Base-by-base conservation (phyloP, 2,329 filamentous ascomycete species). In the Diaporthe citrichinensis region DNA sequence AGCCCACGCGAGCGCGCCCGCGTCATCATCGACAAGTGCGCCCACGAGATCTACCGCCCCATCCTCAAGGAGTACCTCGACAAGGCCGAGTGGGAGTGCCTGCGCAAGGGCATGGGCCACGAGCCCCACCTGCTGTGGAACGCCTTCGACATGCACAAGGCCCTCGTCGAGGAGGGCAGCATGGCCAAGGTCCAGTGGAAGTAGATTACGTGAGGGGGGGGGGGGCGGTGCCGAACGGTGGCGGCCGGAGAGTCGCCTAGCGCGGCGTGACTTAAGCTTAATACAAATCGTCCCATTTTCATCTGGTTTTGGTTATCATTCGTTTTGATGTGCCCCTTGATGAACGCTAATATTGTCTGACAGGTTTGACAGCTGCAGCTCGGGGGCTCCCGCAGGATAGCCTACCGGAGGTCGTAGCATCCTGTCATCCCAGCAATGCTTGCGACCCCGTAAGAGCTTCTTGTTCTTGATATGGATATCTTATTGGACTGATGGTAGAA, bases 91-190 rank as follows among this genome's bases (percentile, higher is more conserved):
- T 94, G 90, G 81, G 94, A 97, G 86, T 97, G 95, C 83, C 85
- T 97, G 84, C 90, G 89, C 84, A 96, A 95, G 89, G 95, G 95
- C 28, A 94, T 93, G 94, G 95, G 94, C 28, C 95, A 98, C 84
- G 94, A 98, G 88, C 95, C 95, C 36, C 95, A 98, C 84, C 86
- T 97, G 82, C 87, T 98, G 78, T 97, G 92, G 89, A 94, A 97
- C 85, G 88, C 90, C 62, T 98, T 98, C 83, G 94, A 97, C 84
- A 94, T 98, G 92, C 95, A 98, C 86, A 93, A 93, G 88, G 94
- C 95, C 78, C 85, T 98, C 76, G 86, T 91, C 75, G 93, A 96
- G 87, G 91, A 96, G 83, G 95, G 95, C 34, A 97, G 94, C 79
- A 98, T 98, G 95, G 86, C 86, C 78, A 96, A 96, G 92, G 89